Conservation (phyloP, 192 early-diverging fungal genomes). For the Dispira simplex region DNA sequence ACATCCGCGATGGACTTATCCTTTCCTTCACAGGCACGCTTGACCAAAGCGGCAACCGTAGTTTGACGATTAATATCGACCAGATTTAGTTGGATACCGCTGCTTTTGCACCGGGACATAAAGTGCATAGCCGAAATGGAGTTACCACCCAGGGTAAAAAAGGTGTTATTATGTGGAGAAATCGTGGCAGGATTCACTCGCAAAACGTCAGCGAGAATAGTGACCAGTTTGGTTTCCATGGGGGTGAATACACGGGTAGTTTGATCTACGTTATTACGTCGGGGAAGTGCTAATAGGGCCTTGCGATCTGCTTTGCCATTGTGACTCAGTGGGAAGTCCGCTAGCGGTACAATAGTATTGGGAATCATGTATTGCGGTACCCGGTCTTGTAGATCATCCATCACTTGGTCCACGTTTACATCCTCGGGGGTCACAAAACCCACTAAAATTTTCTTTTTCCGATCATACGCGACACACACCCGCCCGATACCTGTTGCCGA, state of each 20-base stretch:
- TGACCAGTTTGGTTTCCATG: no score
- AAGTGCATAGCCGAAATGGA: slow-evolving; percentile 6
- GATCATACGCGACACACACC: slow-evolving; percentile 9
- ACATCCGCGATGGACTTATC: not conserved
- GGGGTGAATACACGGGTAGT: no score
- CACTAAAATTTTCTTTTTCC: no score
- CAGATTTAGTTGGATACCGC: not conserved
- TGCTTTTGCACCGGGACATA: not conserved
- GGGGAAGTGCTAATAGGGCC: no score
- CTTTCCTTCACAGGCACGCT: no score
- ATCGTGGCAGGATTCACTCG: no score
- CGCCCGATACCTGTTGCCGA: no score
- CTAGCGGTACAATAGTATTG: not conserved
- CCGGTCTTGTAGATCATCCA: no score
- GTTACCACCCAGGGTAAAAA: slow-evolving; percentile 5
- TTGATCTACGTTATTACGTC: no score
- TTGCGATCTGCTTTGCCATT: not conserved
- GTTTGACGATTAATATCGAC: not conserved
- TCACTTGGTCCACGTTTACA: no score
- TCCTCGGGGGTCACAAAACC: no score
- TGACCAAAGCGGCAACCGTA: not conserved
- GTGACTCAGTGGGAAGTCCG: not conserved
- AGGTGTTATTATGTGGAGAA: not conserved
- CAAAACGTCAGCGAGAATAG: no score
- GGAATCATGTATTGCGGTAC: slow-evolving; percentile 54